These are phyloP conservation scores for Dendrobium catenatum DNA, from an alignment of 106 monocot genomes.

Conservation along the genomic window DNA sequence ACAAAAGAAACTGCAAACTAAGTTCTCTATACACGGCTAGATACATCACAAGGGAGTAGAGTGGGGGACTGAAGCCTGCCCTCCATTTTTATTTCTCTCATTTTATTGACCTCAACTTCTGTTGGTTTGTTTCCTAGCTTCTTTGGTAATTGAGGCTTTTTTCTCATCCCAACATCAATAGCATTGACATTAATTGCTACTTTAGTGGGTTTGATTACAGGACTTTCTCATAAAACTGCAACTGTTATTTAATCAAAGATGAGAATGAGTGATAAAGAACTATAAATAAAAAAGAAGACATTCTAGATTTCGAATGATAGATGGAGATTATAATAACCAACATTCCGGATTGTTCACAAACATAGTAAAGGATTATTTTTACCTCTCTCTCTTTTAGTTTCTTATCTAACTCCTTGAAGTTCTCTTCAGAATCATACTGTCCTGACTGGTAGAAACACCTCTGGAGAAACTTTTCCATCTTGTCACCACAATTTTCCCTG, in stretches of 20 bases:
- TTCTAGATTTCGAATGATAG: too few species aligned
- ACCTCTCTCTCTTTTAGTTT: conserved; percentile 73
- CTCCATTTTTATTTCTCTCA: too few species aligned
- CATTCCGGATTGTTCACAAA: background rate
- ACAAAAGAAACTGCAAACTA: too few species aligned
- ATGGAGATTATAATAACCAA: background rate
- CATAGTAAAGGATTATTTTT: background rate
- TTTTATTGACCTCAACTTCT: too few species aligned
- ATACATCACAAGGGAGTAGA: too few species aligned
- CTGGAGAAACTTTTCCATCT: conserved; percentile 72
- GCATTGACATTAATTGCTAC: too few species aligned
- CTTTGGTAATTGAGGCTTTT: too few species aligned
- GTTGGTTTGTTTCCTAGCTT: too few species aligned
- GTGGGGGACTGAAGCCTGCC: too few species aligned
- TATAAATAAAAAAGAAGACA: background rate
- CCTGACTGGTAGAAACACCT: conserved; percentile 86
- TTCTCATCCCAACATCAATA: too few species aligned
- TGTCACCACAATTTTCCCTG: conserved; percentile 71
- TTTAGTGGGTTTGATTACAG: background rate
- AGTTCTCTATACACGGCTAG: too few species aligned
- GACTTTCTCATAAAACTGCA: background rate
- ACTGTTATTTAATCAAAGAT: background rate
- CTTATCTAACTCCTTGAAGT: conserved; percentile 52
- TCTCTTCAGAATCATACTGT: conserved; percentile 56
- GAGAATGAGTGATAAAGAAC: background rate